Base-by-base conservation (phyloP, 2,329 filamentous ascomycete species). In the Sodiomyces alkalinus region DNA sequence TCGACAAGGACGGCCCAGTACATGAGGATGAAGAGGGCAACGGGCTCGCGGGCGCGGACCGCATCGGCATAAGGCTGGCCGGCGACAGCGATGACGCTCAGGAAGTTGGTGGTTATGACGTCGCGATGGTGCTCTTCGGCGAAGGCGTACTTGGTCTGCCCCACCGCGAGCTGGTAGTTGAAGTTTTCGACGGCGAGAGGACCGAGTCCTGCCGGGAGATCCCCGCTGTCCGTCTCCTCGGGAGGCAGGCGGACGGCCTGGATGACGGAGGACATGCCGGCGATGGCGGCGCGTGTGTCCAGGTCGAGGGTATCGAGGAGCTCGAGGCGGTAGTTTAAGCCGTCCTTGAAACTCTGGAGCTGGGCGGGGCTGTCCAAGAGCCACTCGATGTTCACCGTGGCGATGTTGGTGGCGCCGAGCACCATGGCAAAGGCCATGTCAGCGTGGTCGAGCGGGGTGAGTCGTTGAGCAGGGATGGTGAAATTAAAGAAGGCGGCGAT, bases 1-100 rank as follows among this genome's bases (percentile, higher is more conserved):
- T 46, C 33, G 7, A 56, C 34, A 26, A 53, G 40, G n/a, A 56
- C 49, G 1, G 46, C 43, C 51, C 52, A 56, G 27, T 53, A 48
- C 41, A 55, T 41, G 30, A 53, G 34, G 4, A 56, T 39, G n/a
- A 55, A 46, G 17, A 56, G 29, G 9, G 51, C 44, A 20, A 56
- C 40, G 0, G 51, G 53, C 18, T 56, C 49, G 8, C 36, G 36
- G 1, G 32, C 30, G 26, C 42, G 45, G 20, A 56, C 20, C 3
- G 47, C 46, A 1, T 35, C 21, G 1, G 43, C 37, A 30, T 53
- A 56, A 2, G 43, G 45, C 3, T 33, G 39, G 1, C 52, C 50
- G 2, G 43, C 44, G 7, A 46, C 30, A 1, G 35, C 38, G 2
- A 49, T 45, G 19, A 53, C 49, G 1, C 39, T 41, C 16, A 49